phyloP scores from a whole-genome alignment of 2,329 filamentous ascomycete species.

The Immersiporthe knoxdaviesiana region DNA sequence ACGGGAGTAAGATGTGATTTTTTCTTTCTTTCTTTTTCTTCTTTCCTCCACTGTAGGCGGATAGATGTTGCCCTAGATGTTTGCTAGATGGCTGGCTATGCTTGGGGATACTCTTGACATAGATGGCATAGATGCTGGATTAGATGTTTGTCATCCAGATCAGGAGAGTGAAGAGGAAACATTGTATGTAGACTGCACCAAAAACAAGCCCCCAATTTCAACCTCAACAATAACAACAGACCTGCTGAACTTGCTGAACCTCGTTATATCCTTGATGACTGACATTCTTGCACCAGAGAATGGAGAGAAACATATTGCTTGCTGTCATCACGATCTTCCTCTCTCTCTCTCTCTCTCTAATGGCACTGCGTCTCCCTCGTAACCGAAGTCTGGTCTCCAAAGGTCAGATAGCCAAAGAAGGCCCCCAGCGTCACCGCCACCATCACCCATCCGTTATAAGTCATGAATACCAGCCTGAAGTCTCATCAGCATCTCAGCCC shows the following conservation, averaged over 20 bases:
- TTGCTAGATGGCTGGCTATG: conserved; percentile 12
- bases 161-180: background rate
- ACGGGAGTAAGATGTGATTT: conserved; percentile 44
- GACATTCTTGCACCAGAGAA: background rate
- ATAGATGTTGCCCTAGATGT: background rate
- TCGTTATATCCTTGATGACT: background rate
- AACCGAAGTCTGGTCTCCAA: conserved; percentile 70
- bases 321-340: background rate
- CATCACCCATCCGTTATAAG: conserved; percentile 99
- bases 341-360: conserved; percentile 47
- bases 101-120: conserved; percentile 6
- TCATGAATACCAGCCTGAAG: conserved; percentile 94
- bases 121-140: background rate
- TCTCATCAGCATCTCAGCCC: background rate
- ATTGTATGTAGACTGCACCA: background rate
- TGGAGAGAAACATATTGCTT: background rate
- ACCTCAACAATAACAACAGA: background rate
- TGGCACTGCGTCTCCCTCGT: conserved; percentile 92
- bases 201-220: background rate
- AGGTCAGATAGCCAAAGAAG: conserved; percentile 83
- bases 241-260: background rate
- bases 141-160: background rate
- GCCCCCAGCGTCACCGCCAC: conserved; percentile 85
- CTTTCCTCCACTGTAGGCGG: too few relatives aligned
- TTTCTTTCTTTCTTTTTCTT: background rate